Evolutionary conservation across 805 yeast genomes (phyloP).

Genomic region (Lipomyces mesembrius): DNA sequence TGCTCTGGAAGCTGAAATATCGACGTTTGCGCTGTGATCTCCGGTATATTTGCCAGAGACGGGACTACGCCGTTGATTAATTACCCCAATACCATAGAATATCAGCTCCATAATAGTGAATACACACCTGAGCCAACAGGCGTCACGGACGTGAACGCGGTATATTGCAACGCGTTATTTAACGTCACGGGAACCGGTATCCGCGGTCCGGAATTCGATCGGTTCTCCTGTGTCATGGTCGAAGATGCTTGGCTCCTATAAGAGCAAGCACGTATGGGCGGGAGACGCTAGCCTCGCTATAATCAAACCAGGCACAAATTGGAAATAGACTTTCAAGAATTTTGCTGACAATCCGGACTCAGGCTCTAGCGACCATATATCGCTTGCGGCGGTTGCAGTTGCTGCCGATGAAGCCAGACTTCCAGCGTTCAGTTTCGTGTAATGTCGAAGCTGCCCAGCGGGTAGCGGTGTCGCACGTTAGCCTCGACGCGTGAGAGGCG

Average conservation of each 20-base stretch:
- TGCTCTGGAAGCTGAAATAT: conserved; percentile 28
- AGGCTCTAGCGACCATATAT: neutral
- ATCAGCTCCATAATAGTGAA: neutral
- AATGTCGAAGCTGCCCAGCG: neutral
- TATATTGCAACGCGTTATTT: conserved; percentile 26
- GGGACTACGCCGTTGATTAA: conserved; percentile 5
- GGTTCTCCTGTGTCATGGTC: neutral
- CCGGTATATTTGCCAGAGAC: conserved; percentile 11
- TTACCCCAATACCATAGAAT: neutral
- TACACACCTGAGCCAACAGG: conserved; percentile 28
- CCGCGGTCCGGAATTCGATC: neutral
- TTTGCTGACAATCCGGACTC: neutral
- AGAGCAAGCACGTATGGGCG: neutral
- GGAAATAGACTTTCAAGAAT: no score
- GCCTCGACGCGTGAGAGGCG: neutral
- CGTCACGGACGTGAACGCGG: conserved; percentile 29
- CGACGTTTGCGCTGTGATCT: conserved; percentile 21
- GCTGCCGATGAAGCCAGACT: no score
- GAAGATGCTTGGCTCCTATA: neutral
- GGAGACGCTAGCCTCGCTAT: neutral
- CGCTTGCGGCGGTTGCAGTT: neutral
- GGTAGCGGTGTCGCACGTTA: neutral
- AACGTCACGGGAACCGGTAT: conserved; percentile 14
- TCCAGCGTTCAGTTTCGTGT: neutral
- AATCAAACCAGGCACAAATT: neutral